A percentile compares a stretch with the other conserved stretches of the same genome.
phyloP scores from a whole-genome alignment of 2,329 filamentous ascomycete genomes.

The Verticillium klebahnii region DNA sequence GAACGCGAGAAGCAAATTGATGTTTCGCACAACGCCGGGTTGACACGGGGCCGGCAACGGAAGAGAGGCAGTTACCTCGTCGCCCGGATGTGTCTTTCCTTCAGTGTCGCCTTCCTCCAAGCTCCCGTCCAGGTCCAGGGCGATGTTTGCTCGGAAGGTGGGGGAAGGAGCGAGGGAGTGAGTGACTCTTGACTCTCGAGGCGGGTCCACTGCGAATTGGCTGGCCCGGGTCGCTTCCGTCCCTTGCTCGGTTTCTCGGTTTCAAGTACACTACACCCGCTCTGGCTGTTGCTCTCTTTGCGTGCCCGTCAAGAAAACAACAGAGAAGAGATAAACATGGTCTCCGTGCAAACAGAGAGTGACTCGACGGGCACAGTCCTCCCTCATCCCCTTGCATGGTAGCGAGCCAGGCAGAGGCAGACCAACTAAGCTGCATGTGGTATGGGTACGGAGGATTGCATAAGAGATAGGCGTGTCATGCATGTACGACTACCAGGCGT shows the following conservation, averaged over 20 bases:
- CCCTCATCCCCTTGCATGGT: neutral
- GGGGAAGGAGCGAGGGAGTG: neutral
- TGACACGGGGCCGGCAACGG: neutral
- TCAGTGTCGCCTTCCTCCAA: neutral
- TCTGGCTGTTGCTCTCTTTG: neutral
- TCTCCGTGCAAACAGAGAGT: neutral
- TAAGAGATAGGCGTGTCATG: constrained; percentile 5
- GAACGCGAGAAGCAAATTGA: neutral
- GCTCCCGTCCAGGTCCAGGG: neutral
- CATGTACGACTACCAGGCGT: constrained; percentile 9
- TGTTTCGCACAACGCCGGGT: neutral
- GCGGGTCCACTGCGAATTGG: neutral
- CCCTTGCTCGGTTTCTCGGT: neutral
- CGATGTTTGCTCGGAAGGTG: no score
- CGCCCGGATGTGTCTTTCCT: neutral
- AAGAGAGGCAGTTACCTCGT: neutral
- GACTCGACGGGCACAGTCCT: neutral
- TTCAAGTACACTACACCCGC: neutral
- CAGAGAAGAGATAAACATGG: neutral
- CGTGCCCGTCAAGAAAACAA: neutral
- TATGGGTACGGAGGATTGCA: constrained; percentile 8
- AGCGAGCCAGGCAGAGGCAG: neutral
- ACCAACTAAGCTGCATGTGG: constrained; percentile 5
- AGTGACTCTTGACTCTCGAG: neutral
- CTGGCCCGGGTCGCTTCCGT: neutral